These are phyloP conservation scores for Colletotrichum tropicale DNA, from an alignment of 2,329 filamentous ascomycete species.

Conservation along the genomic window DNA sequence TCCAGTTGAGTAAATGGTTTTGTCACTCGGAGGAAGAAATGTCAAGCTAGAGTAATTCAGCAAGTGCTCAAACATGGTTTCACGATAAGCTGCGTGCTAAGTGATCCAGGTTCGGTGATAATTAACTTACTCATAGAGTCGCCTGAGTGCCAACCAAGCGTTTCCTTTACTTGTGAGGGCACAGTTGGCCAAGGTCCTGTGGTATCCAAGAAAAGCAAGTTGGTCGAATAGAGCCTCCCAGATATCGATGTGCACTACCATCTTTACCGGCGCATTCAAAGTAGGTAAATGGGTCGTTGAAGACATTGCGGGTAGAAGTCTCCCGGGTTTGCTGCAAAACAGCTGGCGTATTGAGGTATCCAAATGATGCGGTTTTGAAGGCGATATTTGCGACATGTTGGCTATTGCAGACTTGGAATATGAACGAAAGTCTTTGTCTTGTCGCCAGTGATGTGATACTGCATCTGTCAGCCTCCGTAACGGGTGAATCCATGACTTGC, in stretches of 20 bases:
- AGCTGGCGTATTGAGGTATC: background rate
- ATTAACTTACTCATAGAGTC: background rate
- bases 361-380: background rate
- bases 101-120: accelerated
- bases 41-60: background rate
- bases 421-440: background rate
- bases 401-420: background rate
- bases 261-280: background rate
- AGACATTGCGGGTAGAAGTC: background rate
- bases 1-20: background rate
- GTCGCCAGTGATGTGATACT: background rate
- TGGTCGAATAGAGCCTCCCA: background rate
- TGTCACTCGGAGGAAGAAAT: background rate
- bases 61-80: background rate
- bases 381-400: background rate
- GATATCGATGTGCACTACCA: background rate
- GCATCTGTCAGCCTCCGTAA: accelerated
- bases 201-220: background rate
- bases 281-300: background rate
- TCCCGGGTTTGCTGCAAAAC: background rate
- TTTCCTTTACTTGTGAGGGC: background rate
- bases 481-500: accelerated
- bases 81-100: background rate
- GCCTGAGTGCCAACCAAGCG: background rate
- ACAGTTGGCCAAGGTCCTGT: background rate